phyloP scores from a whole-genome alignment of 257 asterid species.

The Primulina eburnea region DNA sequence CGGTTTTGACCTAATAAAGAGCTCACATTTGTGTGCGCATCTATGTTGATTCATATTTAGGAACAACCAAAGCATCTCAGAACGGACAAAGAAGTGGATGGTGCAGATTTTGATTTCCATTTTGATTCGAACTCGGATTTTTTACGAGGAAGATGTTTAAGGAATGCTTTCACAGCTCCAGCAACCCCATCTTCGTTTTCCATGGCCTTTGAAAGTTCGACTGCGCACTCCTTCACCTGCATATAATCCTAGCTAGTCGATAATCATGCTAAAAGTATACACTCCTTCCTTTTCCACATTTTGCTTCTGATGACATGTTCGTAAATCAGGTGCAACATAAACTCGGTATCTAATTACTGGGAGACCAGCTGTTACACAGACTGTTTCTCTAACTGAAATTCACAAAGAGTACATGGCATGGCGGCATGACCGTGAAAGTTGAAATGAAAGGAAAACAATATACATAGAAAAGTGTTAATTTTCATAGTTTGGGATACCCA shows the following conservation, averaged over 20 bases:
- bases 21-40: not conserved
- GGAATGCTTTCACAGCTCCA: constrained; percentile 91
- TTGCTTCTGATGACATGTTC: constrained; percentile 11
- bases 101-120: constrained; percentile 44
- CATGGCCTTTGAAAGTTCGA: constrained; percentile 86
- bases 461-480: not conserved
- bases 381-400: too few relatives aligned
- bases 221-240: constrained; percentile 88
- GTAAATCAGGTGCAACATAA: not conserved
- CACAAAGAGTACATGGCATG: not conserved
- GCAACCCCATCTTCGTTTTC: constrained; percentile 89
- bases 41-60: constrained; percentile 29
- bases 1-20: not conserved
- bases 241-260: constrained; percentile 22
- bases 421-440: not conserved
- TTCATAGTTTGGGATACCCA: not conserved
- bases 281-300: constrained; percentile 9
- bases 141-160: constrained; percentile 73
- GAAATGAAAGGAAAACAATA: too few relatives aligned
- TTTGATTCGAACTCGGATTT: constrained; percentile 41
- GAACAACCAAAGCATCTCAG: constrained; percentile 80
- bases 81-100: constrained; percentile 54
- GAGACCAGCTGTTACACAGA: not conserved
- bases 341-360: not conserved
- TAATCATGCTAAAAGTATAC: not conserved